phyloP scores from a whole-genome alignment of 164 flowering plant genomes.

The Vitis cinerea region DNA sequence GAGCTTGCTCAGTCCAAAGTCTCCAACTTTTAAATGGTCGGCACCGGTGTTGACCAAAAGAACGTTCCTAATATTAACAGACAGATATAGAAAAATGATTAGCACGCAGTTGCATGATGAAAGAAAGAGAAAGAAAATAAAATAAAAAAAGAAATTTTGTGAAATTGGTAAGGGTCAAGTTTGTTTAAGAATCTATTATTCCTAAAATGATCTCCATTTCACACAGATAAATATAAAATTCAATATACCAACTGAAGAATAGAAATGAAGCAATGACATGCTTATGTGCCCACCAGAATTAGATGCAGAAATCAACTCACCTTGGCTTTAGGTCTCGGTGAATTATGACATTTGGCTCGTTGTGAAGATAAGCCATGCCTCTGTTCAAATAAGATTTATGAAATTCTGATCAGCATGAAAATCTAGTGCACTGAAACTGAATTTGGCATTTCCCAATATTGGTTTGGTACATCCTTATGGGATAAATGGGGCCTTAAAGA shows the following conservation, averaged over 20 bases:
- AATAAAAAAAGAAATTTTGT: background rate
- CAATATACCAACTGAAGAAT: background rate
- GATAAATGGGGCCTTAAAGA: no score
- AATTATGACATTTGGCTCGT: conserved; percentile 93
- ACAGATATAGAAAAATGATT: no score
- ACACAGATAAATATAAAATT: background rate
- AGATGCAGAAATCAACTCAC: conserved; percentile 35
- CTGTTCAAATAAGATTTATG: conserved; percentile 36
- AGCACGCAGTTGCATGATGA: no score
- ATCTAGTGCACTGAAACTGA: background rate
- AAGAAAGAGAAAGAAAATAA: background rate
- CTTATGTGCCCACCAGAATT: background rate
- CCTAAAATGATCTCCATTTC: background rate
- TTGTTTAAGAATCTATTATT: no score
- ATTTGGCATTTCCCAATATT: background rate
- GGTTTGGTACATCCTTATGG: no score
- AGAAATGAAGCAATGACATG: background rate
- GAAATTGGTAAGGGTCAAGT: no score
- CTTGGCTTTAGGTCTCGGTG: conserved; percentile 98
- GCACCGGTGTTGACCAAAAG: conserved; percentile 93
- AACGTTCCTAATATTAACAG: conserved; percentile 71
- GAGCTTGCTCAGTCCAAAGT: conserved; percentile 98
- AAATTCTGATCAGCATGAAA: conserved; percentile 5
- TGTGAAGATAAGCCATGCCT: conserved; percentile 99
- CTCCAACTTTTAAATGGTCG: conserved; percentile 98